A percentile compares a stretch with the other conserved stretches of the same genome.
These are phyloP conservation scores for Lathyrus sativus DNA, from an alignment of 306 rosid genomes.

Conservation along the genomic window DNA sequence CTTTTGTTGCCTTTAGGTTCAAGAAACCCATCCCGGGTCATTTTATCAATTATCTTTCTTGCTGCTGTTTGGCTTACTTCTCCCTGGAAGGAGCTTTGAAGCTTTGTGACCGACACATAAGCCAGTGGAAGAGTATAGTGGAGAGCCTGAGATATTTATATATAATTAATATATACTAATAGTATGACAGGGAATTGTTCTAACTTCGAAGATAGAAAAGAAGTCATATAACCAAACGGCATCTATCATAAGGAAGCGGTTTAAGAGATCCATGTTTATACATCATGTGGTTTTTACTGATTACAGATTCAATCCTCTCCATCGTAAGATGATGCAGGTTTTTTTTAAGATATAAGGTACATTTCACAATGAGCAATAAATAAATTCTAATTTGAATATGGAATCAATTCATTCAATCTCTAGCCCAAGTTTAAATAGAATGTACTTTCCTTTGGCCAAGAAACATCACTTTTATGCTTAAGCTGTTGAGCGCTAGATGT, in stretches of 20 bases:
- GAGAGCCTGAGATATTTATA: slow-evolving; percentile 61
- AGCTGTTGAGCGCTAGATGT: slow-evolving; percentile 14
- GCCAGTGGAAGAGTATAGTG: slow-evolving; percentile 79
- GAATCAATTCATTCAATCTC: slow-evolving; percentile 11
- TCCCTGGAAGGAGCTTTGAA: slow-evolving; percentile 77
- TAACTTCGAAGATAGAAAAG: slow-evolving; percentile 1
- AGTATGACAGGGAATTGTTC: slow-evolving; percentile 12
- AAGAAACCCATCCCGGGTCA: slow-evolving; percentile 79
- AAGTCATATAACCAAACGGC: slow-evolving; percentile 6
- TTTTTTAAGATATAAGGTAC: slow-evolving; percentile 8
- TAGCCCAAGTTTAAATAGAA: slow-evolving; percentile 14
- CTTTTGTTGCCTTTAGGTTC: slow-evolving; percentile 75
- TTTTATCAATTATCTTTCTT: slow-evolving; percentile 72
- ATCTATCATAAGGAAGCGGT: slow-evolving; percentile 6
- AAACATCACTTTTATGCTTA: slow-evolving; percentile 11
- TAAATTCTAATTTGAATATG: background rate
- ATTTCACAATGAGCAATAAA: slow-evolving; percentile 22
- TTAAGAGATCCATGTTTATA: slow-evolving; percentile 13
- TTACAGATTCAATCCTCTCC: slow-evolving; percentile 10
- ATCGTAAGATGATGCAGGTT: slow-evolving; percentile 27
- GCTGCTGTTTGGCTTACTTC: slow-evolving; percentile 60
- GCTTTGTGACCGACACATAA: slow-evolving; percentile 68
- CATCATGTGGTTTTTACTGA: background rate
- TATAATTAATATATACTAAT: slow-evolving; percentile 22
- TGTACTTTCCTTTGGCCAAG: slow-evolving; percentile 21